Conservation (phyloP, 768 basidiomycete species). For the Fomitopsis serialis region DNA sequence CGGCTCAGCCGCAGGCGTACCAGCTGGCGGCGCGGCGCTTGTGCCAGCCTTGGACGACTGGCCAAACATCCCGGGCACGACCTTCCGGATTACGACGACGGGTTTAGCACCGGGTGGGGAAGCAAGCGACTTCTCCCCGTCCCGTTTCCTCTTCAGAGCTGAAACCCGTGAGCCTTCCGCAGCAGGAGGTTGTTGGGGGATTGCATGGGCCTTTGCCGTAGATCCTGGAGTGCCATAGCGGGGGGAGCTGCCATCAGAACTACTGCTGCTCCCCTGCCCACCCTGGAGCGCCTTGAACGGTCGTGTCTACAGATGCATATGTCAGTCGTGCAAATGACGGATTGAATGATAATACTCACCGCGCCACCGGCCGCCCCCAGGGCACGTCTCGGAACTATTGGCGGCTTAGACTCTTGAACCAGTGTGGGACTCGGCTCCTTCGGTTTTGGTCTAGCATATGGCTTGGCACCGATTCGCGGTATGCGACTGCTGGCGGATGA, state of each 20-base stretch:
- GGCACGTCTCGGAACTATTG: conserved; percentile 1
- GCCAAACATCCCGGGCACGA: conserved; percentile 30
- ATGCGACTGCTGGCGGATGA: conserved; percentile 28
- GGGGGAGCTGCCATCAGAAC: conserved; percentile 8
- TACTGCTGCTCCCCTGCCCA: conserved; percentile 8
- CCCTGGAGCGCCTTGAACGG: conserved; percentile 6
- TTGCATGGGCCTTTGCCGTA: neutral
- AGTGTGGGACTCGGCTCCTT: neutral
- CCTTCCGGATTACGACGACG: conserved; percentile 29
- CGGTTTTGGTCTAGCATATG: conserved; percentile 22
- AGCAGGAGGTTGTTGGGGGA: neutral
- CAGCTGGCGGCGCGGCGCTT: conserved; percentile 4
- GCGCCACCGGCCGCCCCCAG: neutral
- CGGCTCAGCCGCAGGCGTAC: conserved; percentile 13
- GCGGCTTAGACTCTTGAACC: neutral
- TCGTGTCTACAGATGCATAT: conserved; percentile 5
- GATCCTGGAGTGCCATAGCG: neutral
- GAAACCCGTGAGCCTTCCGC: conserved; percentile 4
- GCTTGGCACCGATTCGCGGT: conserved; percentile 29
- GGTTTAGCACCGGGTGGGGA: conserved; percentile 20
- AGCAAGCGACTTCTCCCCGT: conserved; percentile 18
- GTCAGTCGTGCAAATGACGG: too few species aligned
- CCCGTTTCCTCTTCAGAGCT: conserved; percentile 28
- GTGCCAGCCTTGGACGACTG: conserved; percentile 6
- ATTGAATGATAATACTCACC: neutral